A percentile compares a stretch with the other conserved stretches of the same genome.
phyloP scores from a whole-genome alignment of 2,329 filamentous ascomycete species.

The Paecilomyces variotii region DNA sequence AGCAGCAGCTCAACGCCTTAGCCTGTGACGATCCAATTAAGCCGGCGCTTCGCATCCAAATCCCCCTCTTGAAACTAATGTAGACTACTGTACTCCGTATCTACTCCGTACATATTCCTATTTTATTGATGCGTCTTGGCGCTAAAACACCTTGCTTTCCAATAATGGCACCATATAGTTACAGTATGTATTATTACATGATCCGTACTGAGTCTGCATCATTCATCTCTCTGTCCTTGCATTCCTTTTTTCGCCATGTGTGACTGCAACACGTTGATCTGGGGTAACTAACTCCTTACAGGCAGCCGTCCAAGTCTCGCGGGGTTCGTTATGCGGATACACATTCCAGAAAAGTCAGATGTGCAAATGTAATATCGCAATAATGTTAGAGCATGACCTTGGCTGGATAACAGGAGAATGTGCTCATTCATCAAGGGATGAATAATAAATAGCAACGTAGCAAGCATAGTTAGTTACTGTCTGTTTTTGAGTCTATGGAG shows the following conservation, averaged over 20 bases:
- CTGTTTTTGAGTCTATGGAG: neutral
- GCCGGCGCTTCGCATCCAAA: neutral
- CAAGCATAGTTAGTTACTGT: no score
- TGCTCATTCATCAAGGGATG: neutral
- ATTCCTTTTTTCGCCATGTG: neutral
- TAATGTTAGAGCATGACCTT: neutral
- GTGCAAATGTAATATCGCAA: neutral
- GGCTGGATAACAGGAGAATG: neutral
- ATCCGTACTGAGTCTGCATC: no score
- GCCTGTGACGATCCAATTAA: neutral
- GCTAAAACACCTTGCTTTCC: neutral
- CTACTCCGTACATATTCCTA: no score
- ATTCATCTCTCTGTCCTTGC: neutral
- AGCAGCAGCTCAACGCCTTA: neutral
- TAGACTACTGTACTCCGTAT: no score
- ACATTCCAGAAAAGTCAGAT: neutral
- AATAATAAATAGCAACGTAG: neutral
- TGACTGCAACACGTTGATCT: neutral
- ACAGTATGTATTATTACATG: no score
- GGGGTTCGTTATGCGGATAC: neutral
- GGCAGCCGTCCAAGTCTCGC: neutral
- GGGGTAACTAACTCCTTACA: neutral
- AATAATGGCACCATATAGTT: neutral
- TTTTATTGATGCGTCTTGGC: neutral
- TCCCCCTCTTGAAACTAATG: neutral